Evolutionary conservation across 495 filamentous ascomycete species (phyloP), one percentile per base, ranked within the genome.

Genomic region (Aspergillus indologenus): DNA sequence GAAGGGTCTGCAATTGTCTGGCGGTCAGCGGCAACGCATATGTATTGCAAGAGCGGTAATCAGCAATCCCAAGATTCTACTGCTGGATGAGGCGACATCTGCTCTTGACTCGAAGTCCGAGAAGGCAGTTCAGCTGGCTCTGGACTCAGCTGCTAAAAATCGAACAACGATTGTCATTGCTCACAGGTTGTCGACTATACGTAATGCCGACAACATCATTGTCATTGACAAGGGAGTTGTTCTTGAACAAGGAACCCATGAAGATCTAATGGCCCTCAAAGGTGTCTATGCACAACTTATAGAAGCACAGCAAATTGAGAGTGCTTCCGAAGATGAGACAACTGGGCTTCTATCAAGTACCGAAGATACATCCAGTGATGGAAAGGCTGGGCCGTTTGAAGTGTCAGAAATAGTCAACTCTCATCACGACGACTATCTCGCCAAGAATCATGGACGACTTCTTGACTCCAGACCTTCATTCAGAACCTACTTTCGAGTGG

Each of bases 121-220:
- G 64, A 79, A 78, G 0, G 72, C 82, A 2, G 74, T 87, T 3
- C 81, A 81, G 53, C 72, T 75, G 19, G 77, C 66, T 23, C 74
- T 72, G 24, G 75, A 72, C 51, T 63, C 59, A 51, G 74, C 71
- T 23, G 78, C 65, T 52, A 67, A 60, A 62, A 50, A 64, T 43
- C 56, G 70, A 55, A 79, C 76, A 3, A 78, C 74, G 0, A 63
- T 79, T 12, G 61, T 74, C 46, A 79, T 87, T 54, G 83, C 85
- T 0, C 84, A 88, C 66, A 65, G 81, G 9, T 66, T 87, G 1
- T 73, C 83, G 0, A 87, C 85, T 0, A 72, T 87, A 22, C 73
- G 71, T 21, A 47, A 67, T 3, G 82, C 81, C 4, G 80, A 83
- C 58, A 66, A 72, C 3, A 84, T 85, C 53, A 63, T 81, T 19